Base-by-base conservation (phyloP, 1,284 basidiomycete genomes). In the Moesziomyces globuligerus region DNA sequence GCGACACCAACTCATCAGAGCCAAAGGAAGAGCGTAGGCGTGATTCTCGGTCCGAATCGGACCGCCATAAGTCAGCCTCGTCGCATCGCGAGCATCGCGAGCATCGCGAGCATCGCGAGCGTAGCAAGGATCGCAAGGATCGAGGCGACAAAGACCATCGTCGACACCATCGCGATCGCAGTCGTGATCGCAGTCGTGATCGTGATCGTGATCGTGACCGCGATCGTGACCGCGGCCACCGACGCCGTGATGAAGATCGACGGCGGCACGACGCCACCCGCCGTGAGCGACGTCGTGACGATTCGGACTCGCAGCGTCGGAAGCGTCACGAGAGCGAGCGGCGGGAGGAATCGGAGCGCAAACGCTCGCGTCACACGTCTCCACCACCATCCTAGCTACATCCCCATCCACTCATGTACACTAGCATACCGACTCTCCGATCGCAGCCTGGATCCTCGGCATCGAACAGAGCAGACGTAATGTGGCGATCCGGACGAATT, bases 101-200 rank as follows among this genome's bases (percentile, higher is more conserved):
- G 18, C 58, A 46, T 43, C 65, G 41, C n/a, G 23, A 42, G 4
- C 37, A 54, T 21, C 36, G 24, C 17, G 43, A 46, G 13, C n/a
- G 42, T 7, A 54, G 51, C 7, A 41, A 54, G 20, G 44, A 37
- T 37, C 51, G 37, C 25, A 15, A 28, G 17, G 36, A 42, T 7
- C 5, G 23, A 7, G 15, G 43, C 29, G 5, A 40, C 10, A 7
- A 26, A 21, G 23, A 51, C 3, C 48, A 28, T 39, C n/a, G 20
- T 4, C 40, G 52, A 20, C 39, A 42, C 18, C 21, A 24, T 4
- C 50, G 48, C 24, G 41, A 64, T 24, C 51, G 41, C 10, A n/a
- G 34, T 40, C 13, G 24, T 5, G 44, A 50, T 21, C 38, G 46
- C 17, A 13, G 29, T 9, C 50, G 43, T 11, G 41, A 64, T 21